Evolutionary conservation across 768 basidiomycete species (phyloP).

Genomic region (Rhodotorula toruloides): DNA sequence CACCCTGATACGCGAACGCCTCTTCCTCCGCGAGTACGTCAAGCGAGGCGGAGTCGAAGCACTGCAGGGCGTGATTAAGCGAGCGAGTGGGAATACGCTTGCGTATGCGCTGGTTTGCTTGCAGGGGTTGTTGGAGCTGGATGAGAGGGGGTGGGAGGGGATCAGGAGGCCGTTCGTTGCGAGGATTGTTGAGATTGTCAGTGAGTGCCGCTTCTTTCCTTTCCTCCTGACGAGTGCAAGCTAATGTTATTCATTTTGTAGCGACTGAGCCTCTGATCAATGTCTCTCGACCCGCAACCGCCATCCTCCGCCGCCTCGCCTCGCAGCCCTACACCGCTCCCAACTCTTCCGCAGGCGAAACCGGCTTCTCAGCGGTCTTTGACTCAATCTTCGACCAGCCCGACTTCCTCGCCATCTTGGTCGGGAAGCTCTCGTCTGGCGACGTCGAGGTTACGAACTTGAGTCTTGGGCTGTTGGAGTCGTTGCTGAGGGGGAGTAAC

Average conservation of each 20-base stretch:
- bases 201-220: neutral
- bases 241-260: conserved; percentile 46
- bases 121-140: conserved; percentile 79
- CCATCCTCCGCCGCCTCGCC: conserved; percentile 72
- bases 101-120: conserved; percentile 80
- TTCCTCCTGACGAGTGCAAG: neutral
- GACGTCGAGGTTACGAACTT: conserved; percentile 46
- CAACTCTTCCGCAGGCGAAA: conserved; percentile 42
- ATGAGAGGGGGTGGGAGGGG: conserved; percentile 70
- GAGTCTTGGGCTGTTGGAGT: conserved; percentile 87
- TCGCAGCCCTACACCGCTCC: conserved; percentile 4
- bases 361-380: conserved; percentile 77
- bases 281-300: conserved; percentile 82
- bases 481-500: conserved; percentile 70
- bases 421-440: conserved; percentile 68
- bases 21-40: conserved; percentile 74
- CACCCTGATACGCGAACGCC: conserved; percentile 58
- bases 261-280: conserved; percentile 75
- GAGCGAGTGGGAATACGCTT: conserved; percentile 71
- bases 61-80: conserved; percentile 64
- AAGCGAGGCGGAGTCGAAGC: conserved; percentile 64
- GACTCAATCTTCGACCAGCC: conserved; percentile 71
- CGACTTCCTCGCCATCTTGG: conserved; percentile 72
- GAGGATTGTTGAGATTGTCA: conserved; percentile 31
- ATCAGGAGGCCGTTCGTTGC: conserved; percentile 65